These are phyloP conservation scores for Corinectria fuckeliana DNA, from an alignment of 2,329 filamentous ascomycete genomes.

Conservation along the genomic window DNA sequence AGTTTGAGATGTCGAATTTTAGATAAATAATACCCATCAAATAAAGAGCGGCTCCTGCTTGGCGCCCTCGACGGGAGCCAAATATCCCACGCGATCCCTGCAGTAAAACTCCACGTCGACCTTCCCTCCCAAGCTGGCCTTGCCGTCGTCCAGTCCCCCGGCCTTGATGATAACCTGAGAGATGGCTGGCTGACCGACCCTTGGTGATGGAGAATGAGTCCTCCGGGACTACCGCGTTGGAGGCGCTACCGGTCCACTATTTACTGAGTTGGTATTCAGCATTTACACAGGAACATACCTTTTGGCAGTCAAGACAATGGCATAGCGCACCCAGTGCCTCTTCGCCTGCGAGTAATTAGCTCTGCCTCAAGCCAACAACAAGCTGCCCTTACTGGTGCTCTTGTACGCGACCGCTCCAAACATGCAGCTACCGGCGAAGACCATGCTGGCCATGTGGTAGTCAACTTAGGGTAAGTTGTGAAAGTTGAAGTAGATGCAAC, in stretches of 20 bases:
- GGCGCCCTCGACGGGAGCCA: conserved; percentile 50
- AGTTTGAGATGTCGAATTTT: no score
- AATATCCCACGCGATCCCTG: conserved; percentile 55
- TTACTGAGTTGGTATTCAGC: no score
- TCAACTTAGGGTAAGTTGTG: background rate
- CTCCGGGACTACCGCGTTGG: conserved; percentile 58
- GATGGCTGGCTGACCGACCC: no score
- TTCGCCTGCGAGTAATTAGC: conserved; percentile 43
- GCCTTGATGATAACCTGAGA: conserved; percentile 58
- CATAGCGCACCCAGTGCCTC: conserved; percentile 54
- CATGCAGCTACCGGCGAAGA: conserved; percentile 45
- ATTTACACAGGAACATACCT: no score
- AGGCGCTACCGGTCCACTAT: conserved; percentile 59
- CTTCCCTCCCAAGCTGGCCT: conserved; percentile 49
- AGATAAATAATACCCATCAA: no score
- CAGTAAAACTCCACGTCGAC: conserved; percentile 60
- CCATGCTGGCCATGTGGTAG: conserved; percentile 18
- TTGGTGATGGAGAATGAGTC: conserved; percentile 55
- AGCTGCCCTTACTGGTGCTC: conserved; percentile 40
- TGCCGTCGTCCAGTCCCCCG: conserved; percentile 57
- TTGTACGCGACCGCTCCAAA: conserved; percentile 45
- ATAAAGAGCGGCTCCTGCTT: conserved; percentile 49
- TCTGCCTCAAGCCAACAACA: background rate
- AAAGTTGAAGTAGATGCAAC: background rate
- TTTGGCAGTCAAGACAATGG: conserved; percentile 62